Evolutionary conservation across 2,329 filamentous ascomycete genomes (phyloP), one percentile per base, ranked within the genome.

Genomic region (Alternaria burnsii): DNA sequence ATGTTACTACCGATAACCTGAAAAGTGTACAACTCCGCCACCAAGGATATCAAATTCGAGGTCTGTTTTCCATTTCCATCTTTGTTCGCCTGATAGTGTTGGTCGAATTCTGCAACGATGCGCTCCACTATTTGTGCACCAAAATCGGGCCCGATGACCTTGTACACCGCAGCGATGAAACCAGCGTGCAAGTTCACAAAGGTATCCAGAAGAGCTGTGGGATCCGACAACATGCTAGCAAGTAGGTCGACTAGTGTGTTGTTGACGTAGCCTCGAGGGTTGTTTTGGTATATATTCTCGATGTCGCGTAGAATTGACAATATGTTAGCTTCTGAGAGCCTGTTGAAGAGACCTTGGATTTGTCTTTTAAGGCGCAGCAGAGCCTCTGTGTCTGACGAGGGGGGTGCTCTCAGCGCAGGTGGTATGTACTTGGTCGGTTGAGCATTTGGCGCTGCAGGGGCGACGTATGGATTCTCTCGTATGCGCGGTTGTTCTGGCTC

Each of bases 1-100:
- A 99, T 85, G 52, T 89, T 90, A 71, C 90, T 90, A 41, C 91
- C 89, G 44, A 97, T 85, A 22, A 97, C 88, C 71, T 97, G 92
- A 74, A 99, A 97, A 51, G 92, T 94, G 80, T 98, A 99, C 40
- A 98, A 84, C 72, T 97, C 89, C 0, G 94, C 89, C 14, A 98
- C 82, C 30, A 98, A 86, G 1, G 91, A 91, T 30, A 97, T 86
- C 43, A 97, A 79, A 75, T 99, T 97, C 2, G 86, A 83, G 56
- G 89, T 85, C 74, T 93, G 93, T 41, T 80, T 79, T 32, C 77
- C 78, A 5, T 76, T 72, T 3, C 73, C 74, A 5, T 68, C 59
- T 47, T 79, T 79, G 56, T 76, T 77, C 4, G 24, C 76, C 58
- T 81, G 82, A 66, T 92, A 91, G 61, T 88, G 83, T 18, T 85